Evolutionary conservation across 2,329 filamentous ascomycete genomes (phyloP), one percentile per base, ranked within the genome.

Genomic region (Domatiomyces catenatus): DNA sequence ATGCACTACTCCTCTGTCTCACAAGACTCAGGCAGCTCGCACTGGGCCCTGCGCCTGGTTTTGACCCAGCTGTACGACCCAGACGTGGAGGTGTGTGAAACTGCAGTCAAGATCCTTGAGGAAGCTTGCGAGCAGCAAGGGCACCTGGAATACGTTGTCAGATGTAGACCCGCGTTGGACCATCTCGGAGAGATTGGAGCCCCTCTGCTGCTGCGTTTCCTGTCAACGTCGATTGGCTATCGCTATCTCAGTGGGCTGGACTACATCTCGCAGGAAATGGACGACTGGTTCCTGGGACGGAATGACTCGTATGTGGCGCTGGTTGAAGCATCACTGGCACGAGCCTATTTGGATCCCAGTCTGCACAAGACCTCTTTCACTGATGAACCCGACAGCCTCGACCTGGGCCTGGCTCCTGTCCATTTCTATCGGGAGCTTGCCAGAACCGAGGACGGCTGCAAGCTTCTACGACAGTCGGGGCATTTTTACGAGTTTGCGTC

Each of bases 251-350:
- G 96, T 63, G 92, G 89, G 0, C 73, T 98, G 44, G 93, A 98
- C 69, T 98, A 98, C 64, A 98, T 98, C 66, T 95, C 89, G 54
- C 92, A 94, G 63, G 93, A 98, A 66, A 98, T 98, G 92, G 92
- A 98, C 59, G 93, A 98, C 68, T 98, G 92, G 92, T 98, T 96
- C 63, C 74, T 98, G 17, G 92, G 92, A 12, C 81, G 92, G 44
- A 98, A 98, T 63, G 90, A 98, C 64, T 83, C 81, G n/a, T 98
- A 98, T 59, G 92, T 98, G 48, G 78, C 81, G 39, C 77, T 96
- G 42, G 90, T 98, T 42, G 92, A 98, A 66, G 92, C 93, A n/a
- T 94, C 89, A 50, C 75, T 98, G 48, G 87, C 89, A 28, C 82
- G 87, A 53, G 84, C 89, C 0, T 89, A 94, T 58, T 74, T 61